Conservation (phyloP, 2,329 filamentous ascomycete genomes). For the Calonectria multiphialidica region DNA sequence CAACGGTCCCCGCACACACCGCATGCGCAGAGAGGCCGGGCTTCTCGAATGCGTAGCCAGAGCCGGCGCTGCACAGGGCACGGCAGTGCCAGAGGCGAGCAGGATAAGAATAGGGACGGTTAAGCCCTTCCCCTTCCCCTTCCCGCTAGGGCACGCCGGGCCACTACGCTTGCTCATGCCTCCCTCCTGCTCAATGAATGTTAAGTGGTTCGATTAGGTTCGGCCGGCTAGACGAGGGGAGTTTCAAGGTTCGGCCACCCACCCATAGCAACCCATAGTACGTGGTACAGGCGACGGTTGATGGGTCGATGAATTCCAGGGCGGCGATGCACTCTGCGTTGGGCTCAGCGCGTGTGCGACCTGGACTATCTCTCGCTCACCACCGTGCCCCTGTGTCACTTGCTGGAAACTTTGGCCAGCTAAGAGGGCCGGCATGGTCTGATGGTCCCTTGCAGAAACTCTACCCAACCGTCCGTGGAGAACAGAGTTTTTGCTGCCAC, state of each 20-base stretch:
- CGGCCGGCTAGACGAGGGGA: not conserved
- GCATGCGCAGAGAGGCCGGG: too few relatives aligned
- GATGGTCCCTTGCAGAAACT: constrained; percentile 10
- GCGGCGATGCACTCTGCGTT: not conserved
- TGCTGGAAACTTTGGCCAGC: not conserved
- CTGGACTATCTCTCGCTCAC: not conserved
- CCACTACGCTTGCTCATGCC: not conserved
- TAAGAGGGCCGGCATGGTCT: not conserved
- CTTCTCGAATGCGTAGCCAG: too few relatives aligned
- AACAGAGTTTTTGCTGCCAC: not conserved
- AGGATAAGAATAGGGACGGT: too few relatives aligned
- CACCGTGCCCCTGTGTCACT: not conserved
- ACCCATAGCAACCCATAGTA: too few relatives aligned
- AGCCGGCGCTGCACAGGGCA: too few relatives aligned
- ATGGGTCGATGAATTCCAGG: not conserved
- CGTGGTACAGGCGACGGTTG: not conserved
- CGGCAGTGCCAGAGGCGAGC: too few relatives aligned
- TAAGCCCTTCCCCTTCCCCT: too few relatives aligned
- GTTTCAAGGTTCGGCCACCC: not conserved
- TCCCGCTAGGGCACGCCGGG: not conserved
- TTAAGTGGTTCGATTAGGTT: constrained; percentile 4
- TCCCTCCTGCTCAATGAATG: not conserved
- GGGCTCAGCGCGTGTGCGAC: not conserved
- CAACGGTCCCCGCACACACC: too few relatives aligned
- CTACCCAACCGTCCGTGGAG: not conserved